Percentiles rank a stretch among this genome's conserved stretches.
Conservation (phyloP, 768 basidiomycete species). For the Pholiota molesta region DNA sequence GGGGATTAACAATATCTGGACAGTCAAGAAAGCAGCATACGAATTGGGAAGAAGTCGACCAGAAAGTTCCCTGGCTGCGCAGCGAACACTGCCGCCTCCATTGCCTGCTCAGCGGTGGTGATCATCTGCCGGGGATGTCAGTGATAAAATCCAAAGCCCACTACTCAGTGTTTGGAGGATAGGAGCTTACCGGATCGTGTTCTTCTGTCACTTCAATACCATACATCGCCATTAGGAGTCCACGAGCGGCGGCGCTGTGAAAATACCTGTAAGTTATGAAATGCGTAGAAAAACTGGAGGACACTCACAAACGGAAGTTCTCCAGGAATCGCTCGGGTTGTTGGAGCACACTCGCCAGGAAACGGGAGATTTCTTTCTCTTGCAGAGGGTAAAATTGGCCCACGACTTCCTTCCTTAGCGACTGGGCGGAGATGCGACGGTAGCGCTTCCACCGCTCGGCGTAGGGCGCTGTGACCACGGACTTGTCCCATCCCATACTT, state of each 20-base stretch:
- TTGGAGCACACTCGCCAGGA: conserved; percentile 22
- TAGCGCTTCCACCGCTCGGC: conserved; percentile 29
- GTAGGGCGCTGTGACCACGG: conserved; percentile 27
- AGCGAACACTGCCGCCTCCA: conserved; percentile 24
- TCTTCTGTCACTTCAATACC: conserved; percentile 26
- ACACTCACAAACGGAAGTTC: conserved; percentile 31
- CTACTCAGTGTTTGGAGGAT: not conserved
- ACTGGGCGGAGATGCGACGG: conserved; percentile 28
- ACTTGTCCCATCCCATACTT: conserved; percentile 29
- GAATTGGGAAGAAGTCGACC: conserved; percentile 28
- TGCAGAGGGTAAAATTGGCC: conserved; percentile 26
- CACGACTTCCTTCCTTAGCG: conserved; percentile 25
- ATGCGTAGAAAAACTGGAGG: not conserved
- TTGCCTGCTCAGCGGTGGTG: conserved; percentile 24
- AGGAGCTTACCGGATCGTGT: conserved; percentile 24
- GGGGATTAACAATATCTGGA: too few species aligned
- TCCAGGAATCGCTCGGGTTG: conserved; percentile 27
- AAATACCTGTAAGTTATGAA: not conserved
- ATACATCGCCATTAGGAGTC: conserved; percentile 27
- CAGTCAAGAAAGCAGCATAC: conserved; percentile 7
- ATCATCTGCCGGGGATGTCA: conserved; percentile 23
- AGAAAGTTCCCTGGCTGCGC: conserved; percentile 32
- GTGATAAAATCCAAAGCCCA: not conserved
- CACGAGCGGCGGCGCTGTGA: conserved; percentile 26
- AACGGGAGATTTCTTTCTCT: conserved; percentile 23